Evolutionary conservation across 1,139 yeast genomes (phyloP), one percentile per base, ranked within the genome.

Genomic region (Yamadazyma blattariae): DNA sequence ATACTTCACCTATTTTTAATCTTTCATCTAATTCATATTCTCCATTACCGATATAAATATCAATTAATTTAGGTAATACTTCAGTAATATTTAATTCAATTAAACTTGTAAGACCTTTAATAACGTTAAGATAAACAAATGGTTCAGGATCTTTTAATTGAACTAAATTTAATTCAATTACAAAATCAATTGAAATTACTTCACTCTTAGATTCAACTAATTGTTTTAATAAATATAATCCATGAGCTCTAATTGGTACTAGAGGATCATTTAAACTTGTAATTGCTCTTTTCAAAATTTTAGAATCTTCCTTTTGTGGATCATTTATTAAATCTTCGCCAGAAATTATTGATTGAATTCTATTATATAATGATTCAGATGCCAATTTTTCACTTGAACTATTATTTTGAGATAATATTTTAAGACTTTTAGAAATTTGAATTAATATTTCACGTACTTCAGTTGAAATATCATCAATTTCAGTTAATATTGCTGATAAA

Each of bases 181-280:
- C 88, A 37, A 74, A 73, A 12, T 72, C 75, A 9, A 76, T 36
- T 0, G 79, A 57, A 5, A 89, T 57, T 0, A 75, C 76, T 1
- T 65, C 57, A 26, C 85, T 74, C 27, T 64, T 65, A 13, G 59
- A 55, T 24, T 67, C 69, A 2, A 85, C 70, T 31, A 90, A 63
- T 35, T 74, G 71, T 26, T 89, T 67, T 13, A 90, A 57, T 19
- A 83, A 59, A 45, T 76, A 77, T 14, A 92, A 61, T 0, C 97
- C 98, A 56, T 86, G 92, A 0, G 95, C 97, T 37, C 90, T 67
- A 3, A 89, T 77, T 0, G 97, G 96, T 1, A 86, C 82, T 37
- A 83, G 61, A 0, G 92, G 86, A 55, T 90, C 96, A 40, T 79
- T 80, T 33, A 92, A 59, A 38, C 81, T 75, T 1, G 74, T 67